A percentile compares a stretch with the other conserved stretches of the same genome.
phyloP scores from a whole-genome alignment of 2,329 filamentous ascomycete species.

The Pestalotiopsis sp. region DNA sequence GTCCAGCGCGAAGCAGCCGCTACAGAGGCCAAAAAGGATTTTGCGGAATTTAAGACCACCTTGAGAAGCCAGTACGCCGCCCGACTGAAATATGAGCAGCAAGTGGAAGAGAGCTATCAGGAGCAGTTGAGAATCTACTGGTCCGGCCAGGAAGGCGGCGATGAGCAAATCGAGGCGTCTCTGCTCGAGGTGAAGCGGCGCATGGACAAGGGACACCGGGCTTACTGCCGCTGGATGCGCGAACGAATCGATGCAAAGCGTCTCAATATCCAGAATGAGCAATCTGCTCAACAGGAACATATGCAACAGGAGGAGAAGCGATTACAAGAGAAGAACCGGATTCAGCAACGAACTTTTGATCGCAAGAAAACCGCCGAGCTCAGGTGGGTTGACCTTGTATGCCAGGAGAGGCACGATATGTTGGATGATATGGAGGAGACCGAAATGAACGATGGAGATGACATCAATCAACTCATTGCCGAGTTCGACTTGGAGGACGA shows the following conservation, averaged over 20 bases:
- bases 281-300: slow-evolving; percentile 42
- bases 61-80: slow-evolving; percentile 43
- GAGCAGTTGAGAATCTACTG: slow-evolving; percentile 41
- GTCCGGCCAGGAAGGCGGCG: slow-evolving; percentile 34
- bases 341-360: slow-evolving; percentile 33
- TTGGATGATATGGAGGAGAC: slow-evolving; percentile 42
- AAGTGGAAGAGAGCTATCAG: slow-evolving; percentile 47
- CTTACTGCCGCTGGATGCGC: slow-evolving; percentile 44
- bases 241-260: slow-evolving; percentile 41
- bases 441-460: slow-evolving; percentile 43
- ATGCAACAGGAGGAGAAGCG: slow-evolving; percentile 41
- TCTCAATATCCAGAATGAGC: slow-evolving; percentile 40
- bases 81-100: slow-evolving; percentile 43
- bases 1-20: slow-evolving; percentile 33
- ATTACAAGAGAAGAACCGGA: slow-evolving; percentile 27
- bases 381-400: slow-evolving; percentile 48
- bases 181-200: slow-evolving; percentile 37
- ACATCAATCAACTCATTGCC: slow-evolving; percentile 27
- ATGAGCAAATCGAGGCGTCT: slow-evolving; percentile 30
- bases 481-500: slow-evolving; percentile 15
- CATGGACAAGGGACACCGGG: slow-evolving; percentile 43
- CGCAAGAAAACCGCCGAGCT: slow-evolving; percentile 44
- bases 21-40: slow-evolving; percentile 25
- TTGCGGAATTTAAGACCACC: slow-evolving; percentile 35
- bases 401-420: slow-evolving; percentile 45